Conservation (phyloP, 805 yeast genomes). For the Kodamaea neixiangensis region DNA sequence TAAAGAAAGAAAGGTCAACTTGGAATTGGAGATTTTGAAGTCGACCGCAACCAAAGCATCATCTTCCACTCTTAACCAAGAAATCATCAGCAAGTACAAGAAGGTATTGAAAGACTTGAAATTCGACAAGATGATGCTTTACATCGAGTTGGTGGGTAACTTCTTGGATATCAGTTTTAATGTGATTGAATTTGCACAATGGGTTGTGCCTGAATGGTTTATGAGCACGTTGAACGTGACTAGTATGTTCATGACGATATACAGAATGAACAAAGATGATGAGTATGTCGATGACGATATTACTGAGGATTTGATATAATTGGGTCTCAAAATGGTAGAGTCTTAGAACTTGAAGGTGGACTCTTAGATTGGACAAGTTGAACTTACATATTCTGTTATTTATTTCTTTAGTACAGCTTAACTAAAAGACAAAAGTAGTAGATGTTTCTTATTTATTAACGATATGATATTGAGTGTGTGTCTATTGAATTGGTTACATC, state of each 20-base stretch:
- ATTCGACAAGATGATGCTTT: slow-evolving; percentile 44
- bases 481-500: too few relatives aligned
- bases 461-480: too few relatives aligned
- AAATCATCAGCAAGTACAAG: slow-evolving; percentile 36
- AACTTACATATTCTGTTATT: not conserved
- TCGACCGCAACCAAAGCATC: slow-evolving; percentile 17
- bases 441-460: too few relatives aligned
- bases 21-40: slow-evolving; percentile 35
- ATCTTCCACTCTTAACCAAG: slow-evolving; percentile 16
- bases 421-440: too few relatives aligned
- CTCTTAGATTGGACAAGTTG: too few relatives aligned
- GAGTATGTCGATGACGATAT: slow-evolving; percentile 47
- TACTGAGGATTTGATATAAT: slow-evolving; percentile 30
- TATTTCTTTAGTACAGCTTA: too few relatives aligned
- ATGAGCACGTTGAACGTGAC: slow-evolving; percentile 42
- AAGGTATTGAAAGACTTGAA: slow-evolving; percentile 43
- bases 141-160: slow-evolving; percentile 43
- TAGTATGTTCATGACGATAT: slow-evolving; percentile 48
- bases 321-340: not conserved
- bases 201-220: slow-evolving; percentile 43
- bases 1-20: slow-evolving; percentile 38
- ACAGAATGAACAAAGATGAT: slow-evolving; percentile 51
- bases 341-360: not conserved
- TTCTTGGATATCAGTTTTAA: slow-evolving; percentile 42
- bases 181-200: slow-evolving; percentile 37